phyloP scores from a whole-genome alignment of 441 rosid species.

The Pelargonium exstipulatum region DNA sequence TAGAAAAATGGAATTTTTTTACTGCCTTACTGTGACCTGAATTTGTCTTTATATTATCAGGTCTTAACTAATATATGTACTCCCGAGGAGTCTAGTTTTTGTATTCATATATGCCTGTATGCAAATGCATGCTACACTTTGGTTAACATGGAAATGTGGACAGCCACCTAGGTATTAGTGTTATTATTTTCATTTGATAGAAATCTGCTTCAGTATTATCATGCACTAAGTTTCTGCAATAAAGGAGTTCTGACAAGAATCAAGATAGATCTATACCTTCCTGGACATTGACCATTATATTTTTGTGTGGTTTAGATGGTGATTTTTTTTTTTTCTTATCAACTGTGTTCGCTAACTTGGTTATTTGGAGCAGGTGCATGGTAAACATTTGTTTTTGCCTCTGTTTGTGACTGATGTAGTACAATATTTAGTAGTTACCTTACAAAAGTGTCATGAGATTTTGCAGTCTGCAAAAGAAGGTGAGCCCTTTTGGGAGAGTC shows the following conservation, averaged over 20 bases:
- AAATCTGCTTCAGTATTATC: no score
- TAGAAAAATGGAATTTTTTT: background rate
- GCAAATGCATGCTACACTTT: background rate
- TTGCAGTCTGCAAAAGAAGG: constrained; percentile 82
- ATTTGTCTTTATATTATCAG: background rate
- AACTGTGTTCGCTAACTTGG: background rate
- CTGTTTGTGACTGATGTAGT: background rate
- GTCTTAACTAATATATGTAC: background rate
- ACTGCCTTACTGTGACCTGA: background rate
- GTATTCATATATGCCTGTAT: background rate
- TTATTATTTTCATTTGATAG: no score
- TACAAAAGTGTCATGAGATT: background rate
- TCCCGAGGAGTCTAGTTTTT: background rate
- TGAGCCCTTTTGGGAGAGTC: constrained; percentile 87
- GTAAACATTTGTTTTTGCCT: background rate
- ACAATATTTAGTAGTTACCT: background rate
- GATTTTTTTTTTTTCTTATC: background rate
- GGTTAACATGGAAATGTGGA: no score
- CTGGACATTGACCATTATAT: background rate
- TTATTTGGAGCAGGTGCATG: background rate
- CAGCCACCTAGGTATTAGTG: no score
- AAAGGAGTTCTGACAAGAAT: background rate
- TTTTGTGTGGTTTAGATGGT: background rate
- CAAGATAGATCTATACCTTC: background rate
- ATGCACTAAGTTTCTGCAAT: background rate